These are phyloP conservation scores for Crithidia thermophila DNA, from an alignment of 208 protist species.

Conservation along the genomic window DNA sequence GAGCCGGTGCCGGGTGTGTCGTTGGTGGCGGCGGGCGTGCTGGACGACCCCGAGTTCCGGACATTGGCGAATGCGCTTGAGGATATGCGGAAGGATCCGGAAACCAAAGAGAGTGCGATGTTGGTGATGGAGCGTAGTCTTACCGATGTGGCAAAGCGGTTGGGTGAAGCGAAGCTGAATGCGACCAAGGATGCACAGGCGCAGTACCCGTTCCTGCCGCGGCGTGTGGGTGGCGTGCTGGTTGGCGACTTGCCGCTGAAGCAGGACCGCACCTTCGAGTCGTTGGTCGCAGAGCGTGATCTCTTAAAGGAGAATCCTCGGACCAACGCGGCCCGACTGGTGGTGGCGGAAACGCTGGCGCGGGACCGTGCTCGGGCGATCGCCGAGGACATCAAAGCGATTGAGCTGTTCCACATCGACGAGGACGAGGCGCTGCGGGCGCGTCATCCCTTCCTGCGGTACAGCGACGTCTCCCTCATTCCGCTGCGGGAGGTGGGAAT, in stretches of 20 bases:
- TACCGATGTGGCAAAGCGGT: conserved; percentile 17
- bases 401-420: conserved; percentile 47
- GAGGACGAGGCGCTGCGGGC: conserved; percentile 69
- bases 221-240: conserved; percentile 44
- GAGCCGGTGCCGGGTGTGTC: conserved; percentile 42
- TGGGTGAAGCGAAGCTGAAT: conserved; percentile 35
- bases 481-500: conserved; percentile 53
- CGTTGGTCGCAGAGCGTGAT: conserved; percentile 28
- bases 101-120: conserved; percentile 17
- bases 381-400: conserved; percentile 31
- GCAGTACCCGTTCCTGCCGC: conserved; percentile 56
- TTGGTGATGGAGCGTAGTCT: conserved; percentile 25
- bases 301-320: conserved; percentile 24
- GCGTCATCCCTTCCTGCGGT: conserved; percentile 55
- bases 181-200: conserved; percentile 36
- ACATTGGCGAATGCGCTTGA: conserved; percentile 39
- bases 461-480: conserved; percentile 40
- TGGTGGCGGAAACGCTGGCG: conserved; percentile 21
- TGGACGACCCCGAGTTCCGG: conserved; percentile 51
- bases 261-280: conserved; percentile 29
- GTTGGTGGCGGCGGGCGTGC: conserved; percentile 40
- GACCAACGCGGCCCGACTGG: conserved; percentile 17
- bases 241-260: conserved; percentile 46
- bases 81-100: conserved; percentile 23
- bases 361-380: conserved; percentile 24